A percentile compares a stretch with the other conserved stretches of the same genome.
Evolutionary conservation across 1,284 basidiomycete species (phyloP).

Genomic region (Pyrrhoderma lamaoense): DNA sequence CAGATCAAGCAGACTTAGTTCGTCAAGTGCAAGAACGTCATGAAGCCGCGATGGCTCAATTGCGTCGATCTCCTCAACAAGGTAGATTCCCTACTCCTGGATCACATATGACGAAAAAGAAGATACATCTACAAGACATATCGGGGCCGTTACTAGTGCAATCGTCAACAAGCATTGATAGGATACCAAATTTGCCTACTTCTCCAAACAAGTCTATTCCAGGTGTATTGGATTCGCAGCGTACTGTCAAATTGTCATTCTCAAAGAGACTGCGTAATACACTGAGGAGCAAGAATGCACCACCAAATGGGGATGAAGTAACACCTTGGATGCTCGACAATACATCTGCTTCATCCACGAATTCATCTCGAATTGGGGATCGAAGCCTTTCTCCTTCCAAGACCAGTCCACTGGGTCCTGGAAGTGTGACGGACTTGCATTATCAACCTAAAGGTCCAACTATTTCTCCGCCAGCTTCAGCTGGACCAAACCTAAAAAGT

Average conservation of each 20-base stretch:
- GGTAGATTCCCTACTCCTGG: conserved; percentile 38
- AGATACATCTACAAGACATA: conserved; percentile 63
- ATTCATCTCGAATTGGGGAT: conserved; percentile 20
- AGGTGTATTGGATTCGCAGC: conserved; percentile 26
- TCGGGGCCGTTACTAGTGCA: conserved; percentile 67
- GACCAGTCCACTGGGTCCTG: conserved; percentile 26
- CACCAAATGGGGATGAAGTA: conserved; percentile 45
- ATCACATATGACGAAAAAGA: conserved; percentile 44
- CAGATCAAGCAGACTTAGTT: conserved; percentile 45
- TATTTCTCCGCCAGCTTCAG: conserved; percentile 49
- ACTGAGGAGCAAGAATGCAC: conserved; percentile 50
- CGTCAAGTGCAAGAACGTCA: conserved; percentile 62
- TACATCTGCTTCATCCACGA: conserved; percentile 22
- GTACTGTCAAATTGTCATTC: conserved; percentile 42
- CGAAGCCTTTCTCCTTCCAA: conserved; percentile 15
- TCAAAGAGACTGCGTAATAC: conserved; percentile 51
- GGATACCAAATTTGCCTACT: conserved; percentile 53
- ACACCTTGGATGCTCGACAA: conserved; percentile 38
- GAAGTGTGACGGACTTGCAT: conserved; percentile 10
- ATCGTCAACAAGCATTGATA: conserved; percentile 68
- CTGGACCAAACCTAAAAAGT: conserved; percentile 64
- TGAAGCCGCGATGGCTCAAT: conserved; percentile 60
- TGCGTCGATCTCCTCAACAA: conserved; percentile 51
- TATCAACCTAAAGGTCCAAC: conserved; percentile 26
- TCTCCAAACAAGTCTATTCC: conserved; percentile 27